A percentile compares a stretch with the other conserved stretches of the same genome.
These are phyloP conservation scores for Psilocybe tampanensis DNA, from an alignment of 768 basidiomycete species.

Conservation along the genomic window DNA sequence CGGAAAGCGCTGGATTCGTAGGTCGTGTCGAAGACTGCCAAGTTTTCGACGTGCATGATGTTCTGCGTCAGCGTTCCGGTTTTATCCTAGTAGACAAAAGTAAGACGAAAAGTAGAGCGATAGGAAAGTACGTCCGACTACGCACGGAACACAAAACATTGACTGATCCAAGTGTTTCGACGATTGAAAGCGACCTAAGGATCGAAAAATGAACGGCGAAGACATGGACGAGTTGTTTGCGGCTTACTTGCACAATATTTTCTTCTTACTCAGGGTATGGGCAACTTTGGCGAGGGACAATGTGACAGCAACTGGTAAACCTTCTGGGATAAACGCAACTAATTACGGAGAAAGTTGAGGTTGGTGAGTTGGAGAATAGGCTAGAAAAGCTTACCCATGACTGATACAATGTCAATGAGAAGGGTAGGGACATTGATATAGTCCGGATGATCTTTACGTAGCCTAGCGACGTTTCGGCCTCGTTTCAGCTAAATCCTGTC, in stretches of 20 bases:
- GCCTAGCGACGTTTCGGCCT: conserved; percentile 27
- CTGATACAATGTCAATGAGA: conserved; percentile 59
- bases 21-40: conserved; percentile 38
- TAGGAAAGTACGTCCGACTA: too few relatives aligned
- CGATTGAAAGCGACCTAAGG: conserved; percentile 56
- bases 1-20: conserved; percentile 27
- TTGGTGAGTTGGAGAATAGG: background rate
- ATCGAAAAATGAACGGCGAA: background rate
- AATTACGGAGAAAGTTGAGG: conserved; percentile 18
- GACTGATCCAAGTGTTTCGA: conserved; percentile 68
- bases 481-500: background rate
- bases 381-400: conserved; percentile 38
- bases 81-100: conserved; percentile 46
- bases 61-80: conserved; percentile 66
- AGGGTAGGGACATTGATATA: conserved; percentile 53
- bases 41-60: conserved; percentile 56
- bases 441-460: conserved; percentile 37
- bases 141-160: conserved; percentile 45
- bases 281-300: conserved; percentile 47
- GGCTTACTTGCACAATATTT: conserved; percentile 44
- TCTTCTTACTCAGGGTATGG: conserved; percentile 45
- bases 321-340: conserved; percentile 49
- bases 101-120: too few relatives aligned
- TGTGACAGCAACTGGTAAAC: conserved; percentile 56
- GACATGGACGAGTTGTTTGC: background rate